Base-by-base conservation (phyloP, 768 basidiomycete species). In the Podaxis rugospora region DNA sequence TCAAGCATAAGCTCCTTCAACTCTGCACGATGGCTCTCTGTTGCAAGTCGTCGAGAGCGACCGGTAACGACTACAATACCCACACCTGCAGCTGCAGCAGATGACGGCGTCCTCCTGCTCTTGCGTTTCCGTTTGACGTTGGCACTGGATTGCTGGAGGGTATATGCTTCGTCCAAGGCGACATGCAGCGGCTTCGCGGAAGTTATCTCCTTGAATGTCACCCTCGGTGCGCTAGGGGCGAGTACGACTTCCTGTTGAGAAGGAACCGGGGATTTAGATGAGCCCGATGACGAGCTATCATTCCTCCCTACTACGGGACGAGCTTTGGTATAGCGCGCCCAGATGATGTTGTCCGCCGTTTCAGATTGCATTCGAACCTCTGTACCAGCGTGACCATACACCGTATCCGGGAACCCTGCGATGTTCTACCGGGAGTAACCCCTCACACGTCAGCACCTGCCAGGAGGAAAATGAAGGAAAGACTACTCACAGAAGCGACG, bases 281-380 rank as follows among this genome's bases (percentile, higher is more conserved):
- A 56, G 10, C 39, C 2, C 3, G 56, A 37, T 16, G 27, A 47
- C 3, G 46, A 49, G 11, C 32, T 37, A 14, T 9, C 40, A 14
- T 42, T 39, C 14, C 25, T 55, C 14, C 4, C 9, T 13, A 16
- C n/a, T 4, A 21, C 6, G 1, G 39, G 7, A 13, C 11, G 51
- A 5, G 62, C 71, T 6, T 74, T 62, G 0, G 84, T 79, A 67
- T 87, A 93, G 54, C 78, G 82, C 0, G 74, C 73, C 92, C 94
- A 95, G 0, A 80, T 71, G 52, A 94, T 76, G 63, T 86, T 85
- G 69, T 98, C 95, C 0, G 93, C 94, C 0, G 89, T 92, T 57
- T 92, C 89, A 0, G 91, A 93, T 62, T 88, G 86, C 63, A 96
- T 66, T 4, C 81, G 81, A 23, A 79, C 84, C 63, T 89, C 83